Evolutionary conservation across 768 basidiomycete species (phyloP), one percentile per base, ranked within the genome.

Genomic region (Lactarius vividus): DNA sequence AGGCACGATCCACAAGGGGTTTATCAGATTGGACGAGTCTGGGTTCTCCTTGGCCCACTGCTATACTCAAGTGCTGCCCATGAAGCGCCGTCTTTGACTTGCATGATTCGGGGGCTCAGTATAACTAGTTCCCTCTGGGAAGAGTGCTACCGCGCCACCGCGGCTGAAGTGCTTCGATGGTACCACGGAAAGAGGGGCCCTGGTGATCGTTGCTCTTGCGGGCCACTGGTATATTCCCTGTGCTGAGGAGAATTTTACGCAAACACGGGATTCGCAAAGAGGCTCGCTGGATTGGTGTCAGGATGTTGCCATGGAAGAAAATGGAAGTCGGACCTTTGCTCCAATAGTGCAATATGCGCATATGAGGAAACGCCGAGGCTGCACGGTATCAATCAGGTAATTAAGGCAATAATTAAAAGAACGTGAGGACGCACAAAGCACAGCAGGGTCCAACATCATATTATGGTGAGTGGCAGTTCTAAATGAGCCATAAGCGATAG

Each of bases 201-300:
- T 91, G 90, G 62, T 94, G 88, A 78, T 99, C 95, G 79, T 93
- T 94, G 67, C 85, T 92, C 79, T 92, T 95, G 66, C 97, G 86
- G 76, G 97, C 96, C 40, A 98, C 96, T 28, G 96, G 95, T 69
- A 99, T 96, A 76, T 97, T 97, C n/a, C 97, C 96, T 2, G 96
- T 91, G 67, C 91, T 90, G 61, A 84, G 84, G 10, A 98, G 81
- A 65, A 98, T 83, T 69, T 85, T 88, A 31, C 83, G 82, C 63
- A 89, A n/a, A 79, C 11, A 86, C 75, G 3, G 92, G 92, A 74
- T 97, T 89, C 20, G 79, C 83, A 75, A 96, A 98, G 54, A 99
- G 80, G 56, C 85, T 83, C 28, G 89, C 90, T 70, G 46, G 65
- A 39, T 69, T 29, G 31, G 18, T 23, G 40, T 67, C 23, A 55